Base-by-base conservation (phyloP, 1,139 yeast species). In the Zygosaccharomyces pseudobailii region DNA sequence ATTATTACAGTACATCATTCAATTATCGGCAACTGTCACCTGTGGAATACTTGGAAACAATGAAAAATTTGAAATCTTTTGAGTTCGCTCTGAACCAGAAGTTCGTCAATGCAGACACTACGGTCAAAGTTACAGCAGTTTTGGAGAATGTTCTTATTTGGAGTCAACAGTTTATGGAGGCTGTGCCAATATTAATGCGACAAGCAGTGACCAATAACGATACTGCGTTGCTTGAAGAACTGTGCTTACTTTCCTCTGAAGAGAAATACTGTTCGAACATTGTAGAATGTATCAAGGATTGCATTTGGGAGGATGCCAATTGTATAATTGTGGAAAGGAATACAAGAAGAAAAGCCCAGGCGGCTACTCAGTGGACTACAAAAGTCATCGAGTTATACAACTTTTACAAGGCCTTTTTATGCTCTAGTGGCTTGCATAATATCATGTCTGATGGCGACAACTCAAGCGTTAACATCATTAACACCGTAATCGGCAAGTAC, bases 321-420 rank as follows among this genome's bases (percentile, higher is more conserved):
- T 28, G 49, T 8, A 50, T 55, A 13, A 38, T 37, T 9, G 43
- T 51, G 17, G 58, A 59, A 28, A 42, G 46, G 8, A 27, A 47
- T 3, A 38, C 48, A 5, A 61, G 55, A 65, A 74, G 74, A 52
- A 72, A 70, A 51, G 59, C 72, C 0, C 59, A 63, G 19, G 67
- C 65, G 54, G 92, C 96, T 0, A 72, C 79, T 3, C 72, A 74
- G 48, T 89, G 95, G 95, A 78, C 87, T 8, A 79, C 80, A 40
- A 71, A 76, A 20, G 74, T 87, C 2, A 65, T 88, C 8, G 66
- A 63, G 5, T 69, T 82, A 49, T 82, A 79, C 55, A 69, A 69
- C n/a, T 79, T 78, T 51, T 78, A 79, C 54, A 75, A 76, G 41
- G 43, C 47, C 5, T 70, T 88, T 2, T 67, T 79, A 37, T 66